phyloP scores from a whole-genome alignment of 768 basidiomycete genomes.

The Boletus tomentosulus region DNA sequence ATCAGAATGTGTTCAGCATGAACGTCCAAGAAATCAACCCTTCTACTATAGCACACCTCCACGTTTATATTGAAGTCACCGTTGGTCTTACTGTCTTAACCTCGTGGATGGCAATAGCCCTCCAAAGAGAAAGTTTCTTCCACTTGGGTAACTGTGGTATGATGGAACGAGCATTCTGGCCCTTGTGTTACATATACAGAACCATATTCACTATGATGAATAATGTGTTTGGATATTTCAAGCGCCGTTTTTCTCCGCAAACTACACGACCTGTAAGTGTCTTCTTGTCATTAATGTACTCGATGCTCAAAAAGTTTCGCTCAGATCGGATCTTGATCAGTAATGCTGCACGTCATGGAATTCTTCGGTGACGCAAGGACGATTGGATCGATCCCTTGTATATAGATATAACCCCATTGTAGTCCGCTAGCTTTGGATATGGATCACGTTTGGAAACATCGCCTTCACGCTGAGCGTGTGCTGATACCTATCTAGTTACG shows the following conservation, averaged over 20 bases:
- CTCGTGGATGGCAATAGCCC: conserved; percentile 53
- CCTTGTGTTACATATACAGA: conserved; percentile 11
- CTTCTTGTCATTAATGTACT: not conserved
- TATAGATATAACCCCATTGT: conserved; percentile 2
- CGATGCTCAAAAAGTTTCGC: not conserved
- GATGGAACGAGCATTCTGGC: conserved; percentile 19
- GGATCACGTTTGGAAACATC: not conserved
- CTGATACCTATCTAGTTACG: not conserved
- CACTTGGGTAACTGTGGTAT: not conserved
- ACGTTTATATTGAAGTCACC: conserved; percentile 38
- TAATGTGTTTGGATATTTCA: not conserved
- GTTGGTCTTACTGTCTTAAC: conserved; percentile 48
- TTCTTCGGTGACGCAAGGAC: not conserved
- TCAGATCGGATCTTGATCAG: conserved; percentile 3
- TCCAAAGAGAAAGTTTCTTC: conserved; percentile 34
- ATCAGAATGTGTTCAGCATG: conserved; percentile 32
- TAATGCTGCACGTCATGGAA: not conserved
- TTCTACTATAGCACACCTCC: conserved; percentile 26
- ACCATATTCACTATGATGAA: not conserved
- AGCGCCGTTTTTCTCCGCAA: not conserved
- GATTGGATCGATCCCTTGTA: not conserved
- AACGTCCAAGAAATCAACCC: conserved; percentile 30
- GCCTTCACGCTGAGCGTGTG: not conserved
- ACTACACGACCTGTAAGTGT: conserved; percentile 8
- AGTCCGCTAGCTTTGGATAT: not conserved